phyloP scores from a whole-genome alignment of 192 early-diverging fungal genomes.

The Haplosporangium gracile region DNA sequence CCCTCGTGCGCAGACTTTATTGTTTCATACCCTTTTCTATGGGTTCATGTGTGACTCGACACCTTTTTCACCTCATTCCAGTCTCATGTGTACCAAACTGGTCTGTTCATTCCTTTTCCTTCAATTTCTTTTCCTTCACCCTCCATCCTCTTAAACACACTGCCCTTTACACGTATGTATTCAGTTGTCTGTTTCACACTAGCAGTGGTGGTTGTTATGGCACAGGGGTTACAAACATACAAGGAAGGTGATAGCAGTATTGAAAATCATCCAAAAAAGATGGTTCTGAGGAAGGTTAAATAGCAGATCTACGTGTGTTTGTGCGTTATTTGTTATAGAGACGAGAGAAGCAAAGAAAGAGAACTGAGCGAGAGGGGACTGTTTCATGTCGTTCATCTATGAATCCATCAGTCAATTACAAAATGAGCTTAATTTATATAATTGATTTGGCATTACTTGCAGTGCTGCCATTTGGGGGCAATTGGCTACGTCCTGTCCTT shows the following conservation, averaged over 20 bases:
- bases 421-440: background rate
- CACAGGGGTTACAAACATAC: too few relatives aligned
- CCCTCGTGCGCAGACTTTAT: background rate
- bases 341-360: background rate
- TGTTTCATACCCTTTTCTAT: background rate
- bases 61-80: background rate
- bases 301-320: background rate
- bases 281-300: background rate
- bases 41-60: too few relatives aligned
- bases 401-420: background rate
- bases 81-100: too few relatives aligned
- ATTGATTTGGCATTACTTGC: background rate
- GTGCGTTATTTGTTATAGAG: background rate
- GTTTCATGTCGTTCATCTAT: background rate
- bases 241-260: too few relatives aligned
- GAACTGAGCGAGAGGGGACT: background rate
- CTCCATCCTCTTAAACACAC: too few relatives aligned
- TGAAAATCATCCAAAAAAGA: background rate
- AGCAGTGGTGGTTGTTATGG: too few relatives aligned
- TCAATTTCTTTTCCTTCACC: too few relatives aligned
- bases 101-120: too few relatives aligned
- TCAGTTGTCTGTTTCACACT: too few relatives aligned
- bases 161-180: too few relatives aligned
- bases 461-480: background rate
- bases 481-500: too few relatives aligned